Evolutionary conservation across 2,329 filamentous ascomycete species (phyloP).

Genomic region (Cryoendolithus antarcticus): DNA sequence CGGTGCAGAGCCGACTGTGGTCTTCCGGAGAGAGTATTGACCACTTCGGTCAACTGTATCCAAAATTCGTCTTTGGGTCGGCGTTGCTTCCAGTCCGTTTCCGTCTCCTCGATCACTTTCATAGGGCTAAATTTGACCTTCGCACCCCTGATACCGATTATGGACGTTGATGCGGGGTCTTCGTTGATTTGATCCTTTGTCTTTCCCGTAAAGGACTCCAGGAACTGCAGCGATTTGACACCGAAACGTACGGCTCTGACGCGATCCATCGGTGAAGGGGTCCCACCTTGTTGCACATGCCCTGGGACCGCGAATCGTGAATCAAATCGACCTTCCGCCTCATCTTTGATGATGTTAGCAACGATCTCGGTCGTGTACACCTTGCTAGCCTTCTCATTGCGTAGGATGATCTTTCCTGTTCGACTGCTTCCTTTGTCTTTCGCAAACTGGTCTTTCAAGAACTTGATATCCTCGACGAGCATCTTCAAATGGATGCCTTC

Average conservation of each 20-base stretch:
- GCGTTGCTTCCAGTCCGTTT: conserved; percentile 88
- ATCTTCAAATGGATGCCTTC: conserved; percentile 90
- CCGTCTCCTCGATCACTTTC: conserved; percentile 64
- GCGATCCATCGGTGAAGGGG: conserved; percentile 90
- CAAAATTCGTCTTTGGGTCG: conserved; percentile 78
- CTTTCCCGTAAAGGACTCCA: conserved; percentile 64
- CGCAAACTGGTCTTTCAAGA: conserved; percentile 73
- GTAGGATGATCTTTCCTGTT: conserved; percentile 86
- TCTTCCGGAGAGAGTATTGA: conserved; percentile 73
- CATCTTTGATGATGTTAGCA: conserved; percentile 88
- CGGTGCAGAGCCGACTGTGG: conserved; percentile 9
- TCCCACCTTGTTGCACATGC: conserved; percentile 88
- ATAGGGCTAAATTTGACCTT: conserved; percentile 79
- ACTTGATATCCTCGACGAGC: conserved; percentile 79
- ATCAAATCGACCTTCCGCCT: conserved; percentile 85
- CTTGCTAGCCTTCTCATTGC: conserved; percentile 85
- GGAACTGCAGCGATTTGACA: conserved; percentile 85
- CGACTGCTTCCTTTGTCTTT: conserved; percentile 78
- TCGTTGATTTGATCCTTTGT: conserved; percentile 55
- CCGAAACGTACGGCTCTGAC: conserved; percentile 83
- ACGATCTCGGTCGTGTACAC: conserved; percentile 90
- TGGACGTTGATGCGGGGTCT: conserved; percentile 60
- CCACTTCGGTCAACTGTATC: conserved; percentile 65
- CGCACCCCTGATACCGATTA: conserved; percentile 88
- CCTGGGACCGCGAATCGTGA: conserved; percentile 82